Conservation (phyloP, 225 moss, liverwort and hornwort genomes). For the Ulota crispa region DNA sequence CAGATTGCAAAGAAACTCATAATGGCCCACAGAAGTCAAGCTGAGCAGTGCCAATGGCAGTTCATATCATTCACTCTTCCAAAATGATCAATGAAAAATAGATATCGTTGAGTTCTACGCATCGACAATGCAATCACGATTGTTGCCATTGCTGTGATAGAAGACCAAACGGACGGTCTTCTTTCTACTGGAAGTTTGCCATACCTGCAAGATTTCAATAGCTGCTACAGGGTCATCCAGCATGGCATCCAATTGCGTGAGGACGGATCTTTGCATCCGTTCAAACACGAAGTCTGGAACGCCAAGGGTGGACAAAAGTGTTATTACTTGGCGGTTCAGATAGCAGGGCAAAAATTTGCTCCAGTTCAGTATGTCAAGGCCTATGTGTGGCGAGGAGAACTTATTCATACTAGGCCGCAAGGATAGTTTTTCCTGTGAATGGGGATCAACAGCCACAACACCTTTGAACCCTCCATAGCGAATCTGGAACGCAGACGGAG, state of each 20-base stretch:
- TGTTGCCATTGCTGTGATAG: not conserved
- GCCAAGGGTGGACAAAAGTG: conserved; percentile 72
- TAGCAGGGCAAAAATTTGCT: conserved; percentile 67
- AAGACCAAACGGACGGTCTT: not conserved
- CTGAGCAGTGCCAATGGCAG: not conserved
- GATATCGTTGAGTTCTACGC: not conserved
- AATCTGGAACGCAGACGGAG: conserved; percentile 86
- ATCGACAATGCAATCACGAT: not conserved
- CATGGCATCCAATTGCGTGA: conserved; percentile 56
- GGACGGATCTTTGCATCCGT: conserved; percentile 58
- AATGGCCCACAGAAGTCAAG: not conserved
- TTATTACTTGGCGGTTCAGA: conserved; percentile 75
- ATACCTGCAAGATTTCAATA: conserved; percentile 59
- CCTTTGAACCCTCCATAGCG: conserved; percentile 92
- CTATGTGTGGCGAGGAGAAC: conserved; percentile 60
- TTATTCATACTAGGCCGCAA: conserved; percentile 85
- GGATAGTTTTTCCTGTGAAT: conserved; percentile 53
- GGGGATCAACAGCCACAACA: conserved; percentile 74
- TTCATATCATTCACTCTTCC: not conserved
- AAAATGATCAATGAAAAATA: conserved; percentile 5
- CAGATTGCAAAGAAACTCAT: not conserved
- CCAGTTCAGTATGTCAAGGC: conserved; percentile 67
- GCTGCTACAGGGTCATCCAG: conserved; percentile 51
- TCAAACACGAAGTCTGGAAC: conserved; percentile 68
- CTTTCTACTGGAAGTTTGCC: conserved; percentile 11